Conservation (phyloP, 2,329 filamentous ascomycete species). For the Lasiodiplodia gonubiensis region DNA sequence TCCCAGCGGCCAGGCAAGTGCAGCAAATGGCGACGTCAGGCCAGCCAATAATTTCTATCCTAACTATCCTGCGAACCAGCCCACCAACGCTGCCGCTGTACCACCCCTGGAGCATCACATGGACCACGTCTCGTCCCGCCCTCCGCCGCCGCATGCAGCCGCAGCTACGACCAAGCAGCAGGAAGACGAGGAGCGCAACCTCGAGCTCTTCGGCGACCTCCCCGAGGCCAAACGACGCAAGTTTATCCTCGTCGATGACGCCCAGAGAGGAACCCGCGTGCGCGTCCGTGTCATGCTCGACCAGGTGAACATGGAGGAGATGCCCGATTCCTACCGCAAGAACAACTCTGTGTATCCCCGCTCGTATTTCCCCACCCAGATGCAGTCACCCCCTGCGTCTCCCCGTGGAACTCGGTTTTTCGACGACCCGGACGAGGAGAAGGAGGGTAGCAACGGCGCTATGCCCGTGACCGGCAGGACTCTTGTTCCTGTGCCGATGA, state of each 20-base stretch:
- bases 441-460: constrained; percentile 57
- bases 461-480: constrained; percentile 51
- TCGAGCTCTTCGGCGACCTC: constrained; percentile 82
- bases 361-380: constrained; percentile 90
- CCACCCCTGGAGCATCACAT: constrained; percentile 67
- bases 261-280: constrained; percentile 77
- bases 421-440: constrained; percentile 60
- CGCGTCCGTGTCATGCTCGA: constrained; percentile 93
- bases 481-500: constrained; percentile 55
- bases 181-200: constrained; percentile 64
- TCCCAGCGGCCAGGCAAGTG: constrained; percentile 58
- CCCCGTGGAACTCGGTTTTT: constrained; percentile 78
- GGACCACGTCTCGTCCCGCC: constrained; percentile 49
- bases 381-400: constrained; percentile 82
- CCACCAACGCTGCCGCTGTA: constrained; percentile 63
- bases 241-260: constrained; percentile 94
- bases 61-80: constrained; percentile 66
- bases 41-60: constrained; percentile 79
- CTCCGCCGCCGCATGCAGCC: constrained; percentile 48
- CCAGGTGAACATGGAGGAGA: constrained; percentile 90
- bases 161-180: constrained; percentile 54
- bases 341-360: constrained; percentile 88
- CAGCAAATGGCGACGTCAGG: constrained; percentile 69
- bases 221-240: constrained; percentile 92
- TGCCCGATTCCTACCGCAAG: constrained; percentile 93